Base-by-base conservation (phyloP, 2,329 filamentous ascomycete species). In the Paraphoma sp. region DNA sequence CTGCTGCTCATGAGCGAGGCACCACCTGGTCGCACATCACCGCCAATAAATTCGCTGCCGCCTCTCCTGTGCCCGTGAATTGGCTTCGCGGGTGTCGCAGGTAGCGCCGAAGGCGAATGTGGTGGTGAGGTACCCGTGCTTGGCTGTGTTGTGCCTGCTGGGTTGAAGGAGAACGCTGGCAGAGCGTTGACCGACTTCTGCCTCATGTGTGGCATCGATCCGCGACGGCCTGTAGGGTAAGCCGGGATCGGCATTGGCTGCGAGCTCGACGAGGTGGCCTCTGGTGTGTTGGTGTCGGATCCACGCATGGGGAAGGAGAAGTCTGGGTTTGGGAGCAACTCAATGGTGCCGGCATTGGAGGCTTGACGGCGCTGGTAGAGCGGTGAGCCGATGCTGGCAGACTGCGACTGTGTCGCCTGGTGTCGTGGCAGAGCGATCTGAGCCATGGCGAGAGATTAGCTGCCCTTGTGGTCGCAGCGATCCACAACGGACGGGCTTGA, bases 1-100 rank as follows among this genome's bases (percentile, higher is more conserved):
- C 88, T 92, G 11, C 86, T 85, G 74, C 86, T 90, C 78, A 91
- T 82, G 79, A 76, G 82, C 76, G 65, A 86, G 81, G 63, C 84
- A 78, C 77, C 70, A 14, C 81, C 79, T 67, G 76, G 62, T 67
- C 80, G 78, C 43, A 78, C 78, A 65, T 89, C 89, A 7, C 90
- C 91, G 38, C 92, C 92, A 45, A 96, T 90, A 69, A 96, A 93
- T 73, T 97, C 93, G 73, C 93, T 97, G 29, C 88, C 90, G 51
- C 90, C 90, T 68, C 93, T 86, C 67, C 89, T 85, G 71, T 93
- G 90, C 51, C 73, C 73, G 3, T 88, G 87, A 31, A 79, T 78
- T 23, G 84, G 80, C 57, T 86, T 82, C 17, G 84, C 81, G 16
- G 87, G 83, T 29, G 79, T 78, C 12, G 71, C 68, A 4, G 78